phyloP scores from a whole-genome alignment of 2,329 filamentous ascomycete species.

The Parastagonospora nodorum region DNA sequence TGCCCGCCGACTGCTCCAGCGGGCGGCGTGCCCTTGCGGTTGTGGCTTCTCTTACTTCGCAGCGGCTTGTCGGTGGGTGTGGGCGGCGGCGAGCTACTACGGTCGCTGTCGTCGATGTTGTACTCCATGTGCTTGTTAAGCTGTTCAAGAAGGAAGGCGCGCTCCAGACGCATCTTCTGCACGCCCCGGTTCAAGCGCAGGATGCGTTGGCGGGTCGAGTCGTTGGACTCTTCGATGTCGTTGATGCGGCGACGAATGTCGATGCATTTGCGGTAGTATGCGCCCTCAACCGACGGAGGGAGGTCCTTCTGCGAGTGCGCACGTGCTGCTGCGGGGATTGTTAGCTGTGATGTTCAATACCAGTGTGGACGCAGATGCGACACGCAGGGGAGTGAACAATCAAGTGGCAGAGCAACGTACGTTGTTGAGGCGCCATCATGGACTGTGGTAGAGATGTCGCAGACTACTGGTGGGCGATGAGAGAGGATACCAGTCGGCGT shows the following conservation, averaged over 20 bases:
- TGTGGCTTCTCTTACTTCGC: constrained; percentile 72
- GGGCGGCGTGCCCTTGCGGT: constrained; percentile 50
- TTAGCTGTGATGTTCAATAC: constrained; percentile 4
- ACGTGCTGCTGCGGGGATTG: constrained; percentile 25
- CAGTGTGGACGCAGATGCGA: background rate
- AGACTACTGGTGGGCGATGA: background rate
- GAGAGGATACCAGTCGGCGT: background rate
- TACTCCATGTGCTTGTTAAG: constrained; percentile 54
- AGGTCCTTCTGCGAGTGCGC: constrained; percentile 51
- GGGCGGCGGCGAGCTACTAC: constrained; percentile 78
- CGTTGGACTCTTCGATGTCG: constrained; percentile 91
- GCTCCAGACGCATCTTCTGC: constrained; percentile 87
- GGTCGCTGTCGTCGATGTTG: constrained; percentile 68
- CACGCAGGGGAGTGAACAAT: background rate
- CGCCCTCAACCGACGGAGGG: constrained; percentile 91
- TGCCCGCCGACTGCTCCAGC: constrained; percentile 13
- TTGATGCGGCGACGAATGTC: constrained; percentile 88
- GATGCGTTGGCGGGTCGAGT: constrained; percentile 78
- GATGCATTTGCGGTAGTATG: constrained; percentile 95
- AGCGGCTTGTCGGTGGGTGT: constrained; percentile 81
- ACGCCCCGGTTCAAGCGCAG: constrained; percentile 81
- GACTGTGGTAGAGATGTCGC: background rate
- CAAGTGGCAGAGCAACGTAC: constrained; percentile 10
- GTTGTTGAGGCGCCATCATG: constrained; percentile 28
- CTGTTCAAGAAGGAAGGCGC: constrained; percentile 63